phyloP scores from a whole-genome alignment of 345 rosid species.

The Erodium maritimum region DNA sequence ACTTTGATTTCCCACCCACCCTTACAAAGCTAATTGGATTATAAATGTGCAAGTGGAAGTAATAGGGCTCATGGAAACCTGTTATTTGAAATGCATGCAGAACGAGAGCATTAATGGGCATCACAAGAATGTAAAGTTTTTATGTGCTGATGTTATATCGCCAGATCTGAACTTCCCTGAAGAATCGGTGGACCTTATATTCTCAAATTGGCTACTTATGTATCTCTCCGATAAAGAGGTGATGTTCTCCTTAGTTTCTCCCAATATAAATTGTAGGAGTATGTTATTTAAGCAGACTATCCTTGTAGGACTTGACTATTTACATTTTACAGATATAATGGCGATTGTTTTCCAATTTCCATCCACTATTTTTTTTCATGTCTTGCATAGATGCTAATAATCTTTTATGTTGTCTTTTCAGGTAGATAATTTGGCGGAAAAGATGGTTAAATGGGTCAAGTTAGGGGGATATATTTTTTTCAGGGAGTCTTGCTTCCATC shows the following conservation, averaged over 20 bases:
- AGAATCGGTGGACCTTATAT: slow-evolving; percentile 64
- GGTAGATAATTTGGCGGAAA: slow-evolving; percentile 67
- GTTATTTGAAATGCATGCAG: slow-evolving; percentile 17
- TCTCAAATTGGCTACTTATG: slow-evolving; percentile 97
- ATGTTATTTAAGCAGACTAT: background rate
- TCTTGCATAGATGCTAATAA: background rate
- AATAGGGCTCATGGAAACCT: background rate
- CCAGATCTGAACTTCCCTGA: slow-evolving; percentile 47
- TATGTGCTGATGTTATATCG: slow-evolving; percentile 86
- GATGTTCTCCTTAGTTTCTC: background rate
- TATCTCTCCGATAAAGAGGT: slow-evolving; percentile 94
- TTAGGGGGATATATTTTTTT: slow-evolving; percentile 84
- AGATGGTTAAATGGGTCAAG: slow-evolving; percentile 77
- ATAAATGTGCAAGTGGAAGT: background rate
- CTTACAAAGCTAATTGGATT: background rate
- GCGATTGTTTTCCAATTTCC: background rate
- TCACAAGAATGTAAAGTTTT: slow-evolving; percentile 64
- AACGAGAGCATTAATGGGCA: slow-evolving; percentile 68
- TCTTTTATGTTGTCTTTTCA: slow-evolving; percentile 13
- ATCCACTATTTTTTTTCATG: background rate
- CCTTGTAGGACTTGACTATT: background rate
- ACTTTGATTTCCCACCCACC: slow-evolving; percentile 1
- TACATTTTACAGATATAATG: background rate
- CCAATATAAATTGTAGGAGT: background rate
- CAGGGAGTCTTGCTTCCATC: slow-evolving; percentile 94